Base-by-base conservation (phyloP, 1,284 basidiomycete genomes). In the Rhodotorula sp. region DNA sequence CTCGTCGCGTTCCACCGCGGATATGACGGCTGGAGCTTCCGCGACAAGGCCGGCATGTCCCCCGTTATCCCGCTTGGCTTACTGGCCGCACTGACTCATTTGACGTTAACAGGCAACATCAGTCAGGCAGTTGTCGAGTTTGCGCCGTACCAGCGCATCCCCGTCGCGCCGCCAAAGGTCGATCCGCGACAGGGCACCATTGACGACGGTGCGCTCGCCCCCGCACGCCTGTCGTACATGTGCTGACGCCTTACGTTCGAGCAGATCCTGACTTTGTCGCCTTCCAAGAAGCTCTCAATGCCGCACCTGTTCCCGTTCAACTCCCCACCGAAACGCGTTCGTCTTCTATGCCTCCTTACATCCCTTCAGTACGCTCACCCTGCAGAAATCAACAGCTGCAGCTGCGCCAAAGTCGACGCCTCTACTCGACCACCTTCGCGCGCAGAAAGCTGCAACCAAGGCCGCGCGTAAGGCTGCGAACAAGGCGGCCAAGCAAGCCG, bases 1-100 rank as follows among this genome's bases (percentile, higher is more conserved):
- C 83, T 98, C 16, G 86, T 90, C 9, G 81, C 82, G 2, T 98
- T 99, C 78, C 91, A 91, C 79, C 84, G 85, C 34, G 91, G 87
- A 34, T 99, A 93, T 78, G 92, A 97, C 79, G 95, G 94, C 0
- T 95, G 98, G 84, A 70, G 91, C 48, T 98, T 96, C 80, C 86
- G 90, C 73, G 93, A 97, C 81, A 94, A 94, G 84, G 86, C 91
- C 75, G 95, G 94, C 92, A 74, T 61, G 42, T 13, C 46, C 21
- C 25, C 8, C 19, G 2, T 16, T 34, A 63, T 58, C n/a, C 42
- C 42, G 8, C 16, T 16, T 7, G 19, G 25, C 41, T 16, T 4
- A 14, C 7, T 4, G 21, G 1, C 13, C 10, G 2, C 14, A 21
- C 49, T 66, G 41, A 69, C 57, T 21, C 44, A 12, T 0, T 46